Percentiles rank a stretch among this genome's conserved stretches.
phyloP scores from a whole-genome alignment of 345 rosid genomes.

The Brassica napus region DNA sequence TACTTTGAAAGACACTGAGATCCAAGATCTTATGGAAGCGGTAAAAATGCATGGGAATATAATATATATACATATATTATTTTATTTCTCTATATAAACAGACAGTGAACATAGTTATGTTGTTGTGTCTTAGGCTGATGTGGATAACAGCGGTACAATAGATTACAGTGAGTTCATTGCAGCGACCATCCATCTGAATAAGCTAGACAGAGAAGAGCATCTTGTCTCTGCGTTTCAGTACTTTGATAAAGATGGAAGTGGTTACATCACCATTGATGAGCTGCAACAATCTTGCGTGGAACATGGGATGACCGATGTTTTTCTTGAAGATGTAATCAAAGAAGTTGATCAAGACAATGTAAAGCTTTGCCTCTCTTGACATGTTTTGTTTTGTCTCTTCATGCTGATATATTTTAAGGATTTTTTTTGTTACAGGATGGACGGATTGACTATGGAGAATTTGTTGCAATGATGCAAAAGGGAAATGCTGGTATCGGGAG shows the following conservation, averaged over 20 bases:
- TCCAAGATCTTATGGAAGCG: conserved; percentile 97
- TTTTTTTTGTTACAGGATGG: conserved; percentile 63
- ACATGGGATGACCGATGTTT: conserved; percentile 90
- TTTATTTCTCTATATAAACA: not conserved
- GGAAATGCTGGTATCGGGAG: conserved; percentile 91
- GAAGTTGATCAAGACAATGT: conserved; percentile 99
- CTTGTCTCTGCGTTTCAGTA: conserved; percentile 94
- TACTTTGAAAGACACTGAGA: conserved; percentile 90
- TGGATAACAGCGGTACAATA: conserved; percentile 95
- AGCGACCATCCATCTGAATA: conserved; percentile 94
- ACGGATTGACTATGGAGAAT: conserved; percentile 90
- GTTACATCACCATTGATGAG: conserved; percentile 96
- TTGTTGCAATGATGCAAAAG: conserved; percentile 99
- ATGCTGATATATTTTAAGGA: not conserved
- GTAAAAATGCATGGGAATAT: conserved; percentile 45
- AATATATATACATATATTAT: not conserved
- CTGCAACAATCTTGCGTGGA: conserved; percentile 93
- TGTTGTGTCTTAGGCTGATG: conserved; percentile 72
- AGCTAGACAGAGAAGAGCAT: conserved; percentile 97
- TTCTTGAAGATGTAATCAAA: conserved; percentile 86
- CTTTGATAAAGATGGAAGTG: conserved; percentile 97
- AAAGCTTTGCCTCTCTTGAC: conserved; percentile 36
- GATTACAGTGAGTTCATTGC: conserved; percentile 98
- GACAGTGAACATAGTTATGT: not conserved
- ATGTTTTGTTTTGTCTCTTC: not conserved